Conservation (phyloP, 2,329 filamentous ascomycete genomes). For the Aspergillus sp. region DNA sequence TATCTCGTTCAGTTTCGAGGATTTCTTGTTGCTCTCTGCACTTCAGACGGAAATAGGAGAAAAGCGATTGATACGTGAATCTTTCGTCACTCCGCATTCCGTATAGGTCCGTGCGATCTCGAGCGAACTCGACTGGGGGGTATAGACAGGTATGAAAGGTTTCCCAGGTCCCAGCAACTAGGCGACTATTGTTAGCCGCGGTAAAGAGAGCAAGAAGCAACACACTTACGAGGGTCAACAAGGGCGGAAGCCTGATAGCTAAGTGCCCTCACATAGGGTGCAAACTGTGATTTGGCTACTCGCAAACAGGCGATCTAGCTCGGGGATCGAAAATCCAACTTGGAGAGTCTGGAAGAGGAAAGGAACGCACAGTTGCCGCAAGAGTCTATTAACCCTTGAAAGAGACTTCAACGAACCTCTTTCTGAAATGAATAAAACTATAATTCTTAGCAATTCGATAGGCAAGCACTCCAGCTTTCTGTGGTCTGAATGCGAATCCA, state of each 20-base stretch:
- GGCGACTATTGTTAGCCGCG: background rate
- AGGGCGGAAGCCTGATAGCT: background rate
- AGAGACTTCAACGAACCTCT: background rate
- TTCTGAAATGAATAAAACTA: background rate
- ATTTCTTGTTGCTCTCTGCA: slow-evolving; percentile 9
- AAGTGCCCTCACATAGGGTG: background rate
- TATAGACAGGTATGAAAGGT: slow-evolving; percentile 7
- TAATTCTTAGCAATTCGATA: slow-evolving; percentile 3
- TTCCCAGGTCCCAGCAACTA: slow-evolving; percentile 8
- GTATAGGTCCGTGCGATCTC: slow-evolving; percentile 4
- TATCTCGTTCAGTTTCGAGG: background rate
- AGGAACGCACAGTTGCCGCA: slow-evolving; percentile 2
- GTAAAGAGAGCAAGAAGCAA: background rate
- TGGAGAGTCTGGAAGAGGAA: slow-evolving; percentile 1
- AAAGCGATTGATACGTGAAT: background rate
- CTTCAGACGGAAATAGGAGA: slow-evolving; percentile 5
- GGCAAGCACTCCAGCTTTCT: slow-evolving; percentile 1
- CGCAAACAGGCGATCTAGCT: background rate
- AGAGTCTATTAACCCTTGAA: background rate
- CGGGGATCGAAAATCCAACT: background rate
- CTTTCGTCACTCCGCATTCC: background rate
- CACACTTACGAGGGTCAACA: slow-evolving; percentile 1
- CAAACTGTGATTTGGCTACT: background rate
- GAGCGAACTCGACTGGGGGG: slow-evolving; percentile 3
- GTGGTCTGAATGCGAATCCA: background rate